Evolutionary conservation across 2,329 filamentous ascomycete species (phyloP).

Genomic region (Lasiodiplodia gonubiensis): DNA sequence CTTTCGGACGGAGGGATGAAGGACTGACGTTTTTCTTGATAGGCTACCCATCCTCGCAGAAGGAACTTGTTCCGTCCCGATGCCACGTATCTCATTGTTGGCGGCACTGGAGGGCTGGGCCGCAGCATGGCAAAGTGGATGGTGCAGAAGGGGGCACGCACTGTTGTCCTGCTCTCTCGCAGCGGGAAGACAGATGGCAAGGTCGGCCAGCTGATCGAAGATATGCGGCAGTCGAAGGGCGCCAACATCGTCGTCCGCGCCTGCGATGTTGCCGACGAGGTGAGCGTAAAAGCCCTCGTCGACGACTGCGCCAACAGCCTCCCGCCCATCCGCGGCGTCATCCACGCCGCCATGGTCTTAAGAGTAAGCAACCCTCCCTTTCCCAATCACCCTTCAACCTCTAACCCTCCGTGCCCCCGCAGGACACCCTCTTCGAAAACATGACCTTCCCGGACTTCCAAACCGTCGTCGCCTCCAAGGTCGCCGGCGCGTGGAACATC

Average conservation of each 20-base stretch:
- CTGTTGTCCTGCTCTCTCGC: conserved; percentile 36
- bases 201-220: conserved; percentile 8
- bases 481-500: conserved; percentile 38
- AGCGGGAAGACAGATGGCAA: conserved; percentile 18
- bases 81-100: conserved; percentile 39
- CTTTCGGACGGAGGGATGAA: too few relatives aligned
- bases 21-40: background rate
- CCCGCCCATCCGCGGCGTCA: conserved; percentile 35
- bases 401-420: background rate
- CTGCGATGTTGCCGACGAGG: conserved; percentile 26
- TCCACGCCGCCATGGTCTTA: conserved; percentile 40
- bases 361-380: conserved; percentile 31
- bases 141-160: conserved; percentile 35
- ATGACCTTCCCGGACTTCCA: conserved; percentile 32
- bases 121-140: conserved; percentile 38
- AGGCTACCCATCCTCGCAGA: conserved; percentile 16
- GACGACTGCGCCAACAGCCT: background rate
- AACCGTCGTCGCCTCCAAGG: conserved; percentile 35
- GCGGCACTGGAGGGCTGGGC: conserved; percentile 39
- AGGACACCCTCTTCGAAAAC: conserved; percentile 26
- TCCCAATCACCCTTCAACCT: conserved; percentile 24
- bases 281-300: conserved; percentile 1
- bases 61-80: conserved; percentile 30
- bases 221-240: background rate
- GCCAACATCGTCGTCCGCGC: conserved; percentile 15